Conservation (phyloP, 192 early-diverging fungal species). For the Kickxella alabastrina region DNA sequence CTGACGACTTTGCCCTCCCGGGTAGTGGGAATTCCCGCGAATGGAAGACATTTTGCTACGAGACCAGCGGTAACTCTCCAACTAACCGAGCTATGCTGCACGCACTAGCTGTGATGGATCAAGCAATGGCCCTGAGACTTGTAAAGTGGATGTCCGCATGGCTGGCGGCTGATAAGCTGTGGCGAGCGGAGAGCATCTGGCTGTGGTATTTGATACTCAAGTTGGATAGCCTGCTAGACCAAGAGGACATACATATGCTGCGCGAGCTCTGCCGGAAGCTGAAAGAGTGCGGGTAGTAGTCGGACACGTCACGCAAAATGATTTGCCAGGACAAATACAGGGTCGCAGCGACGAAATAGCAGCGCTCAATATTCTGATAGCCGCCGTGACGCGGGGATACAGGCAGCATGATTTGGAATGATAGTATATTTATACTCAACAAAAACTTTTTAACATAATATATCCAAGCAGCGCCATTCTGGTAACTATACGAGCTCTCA, state of each 20-base stretch:
- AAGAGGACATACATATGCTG: constrained; percentile 35
- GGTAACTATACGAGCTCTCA: too few species aligned
- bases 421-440: neutral
- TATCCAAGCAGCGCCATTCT: too few species aligned
- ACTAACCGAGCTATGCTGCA: constrained; percentile 11
- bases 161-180: constrained; percentile 21
- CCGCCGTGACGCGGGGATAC: constrained; percentile 35
- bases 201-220: constrained; percentile 39
- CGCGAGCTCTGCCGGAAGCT: constrained; percentile 41
- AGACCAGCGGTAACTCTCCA: neutral
- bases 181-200: constrained; percentile 29
- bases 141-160: constrained; percentile 36
- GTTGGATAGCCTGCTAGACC: constrained; percentile 35
- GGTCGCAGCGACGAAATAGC: constrained; percentile 28
- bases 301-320: neutral
- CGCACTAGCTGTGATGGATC: constrained; percentile 31
- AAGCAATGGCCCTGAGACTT: constrained; percentile 31
- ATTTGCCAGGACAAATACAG: neutral
- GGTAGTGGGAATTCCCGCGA: constrained; percentile 14
- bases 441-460: neutral
- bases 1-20: constrained; percentile 12
- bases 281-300: neutral
- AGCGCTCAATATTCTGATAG: constrained; percentile 38
- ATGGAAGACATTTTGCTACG: constrained; percentile 41
- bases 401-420: constrained; percentile 30